phyloP scores from a whole-genome alignment of 2,329 filamentous ascomycete species.

The Pseudomassariella vexata region DNA sequence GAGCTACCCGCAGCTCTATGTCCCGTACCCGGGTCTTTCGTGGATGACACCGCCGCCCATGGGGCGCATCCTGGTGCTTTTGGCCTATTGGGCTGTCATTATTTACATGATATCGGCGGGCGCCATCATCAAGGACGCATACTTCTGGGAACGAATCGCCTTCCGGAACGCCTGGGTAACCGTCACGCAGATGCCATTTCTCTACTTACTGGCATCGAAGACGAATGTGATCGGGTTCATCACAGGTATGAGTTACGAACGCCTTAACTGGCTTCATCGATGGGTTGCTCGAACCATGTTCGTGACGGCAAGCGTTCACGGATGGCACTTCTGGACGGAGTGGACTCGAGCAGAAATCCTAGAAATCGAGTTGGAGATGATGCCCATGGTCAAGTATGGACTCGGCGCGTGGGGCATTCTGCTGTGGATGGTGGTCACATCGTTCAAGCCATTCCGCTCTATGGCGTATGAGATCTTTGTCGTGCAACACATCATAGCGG shows the following conservation, averaged over 20 bases:
- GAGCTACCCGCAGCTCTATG: slow-evolving; percentile 48
- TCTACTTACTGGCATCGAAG: slow-evolving; percentile 58
- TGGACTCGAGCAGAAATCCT: slow-evolving; percentile 58
- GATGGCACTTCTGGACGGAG: slow-evolving; percentile 62
- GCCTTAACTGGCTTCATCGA: slow-evolving; percentile 67
- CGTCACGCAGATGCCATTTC: slow-evolving; percentile 57
- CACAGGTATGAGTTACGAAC: slow-evolving; percentile 60
- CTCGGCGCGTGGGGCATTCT: slow-evolving; percentile 61
- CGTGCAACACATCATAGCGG: slow-evolving; percentile 59
- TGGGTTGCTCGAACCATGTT: slow-evolving; percentile 68
- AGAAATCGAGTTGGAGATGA: slow-evolving; percentile 49
- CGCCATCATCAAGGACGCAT: slow-evolving; percentile 44
- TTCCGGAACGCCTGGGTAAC: slow-evolving; percentile 65
- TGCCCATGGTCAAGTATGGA: slow-evolving; percentile 62
- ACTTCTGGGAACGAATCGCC: slow-evolving; percentile 59
- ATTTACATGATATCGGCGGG: slow-evolving; percentile 50
- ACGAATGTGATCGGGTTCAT: slow-evolving; percentile 54
- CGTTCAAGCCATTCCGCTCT: slow-evolving; percentile 58
- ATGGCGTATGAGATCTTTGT: slow-evolving; percentile 66
- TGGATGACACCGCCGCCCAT: slow-evolving; percentile 55
- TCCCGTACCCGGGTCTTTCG: slow-evolving; percentile 37
- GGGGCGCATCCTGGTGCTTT: slow-evolving; percentile 48
- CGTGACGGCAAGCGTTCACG: slow-evolving; percentile 62
- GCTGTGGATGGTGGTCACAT: slow-evolving; percentile 59
- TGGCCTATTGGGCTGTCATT: slow-evolving; percentile 54